Base-by-base conservation (phyloP, 306 rosid species). In the Cyamopsis tetragonoloba region DNA sequence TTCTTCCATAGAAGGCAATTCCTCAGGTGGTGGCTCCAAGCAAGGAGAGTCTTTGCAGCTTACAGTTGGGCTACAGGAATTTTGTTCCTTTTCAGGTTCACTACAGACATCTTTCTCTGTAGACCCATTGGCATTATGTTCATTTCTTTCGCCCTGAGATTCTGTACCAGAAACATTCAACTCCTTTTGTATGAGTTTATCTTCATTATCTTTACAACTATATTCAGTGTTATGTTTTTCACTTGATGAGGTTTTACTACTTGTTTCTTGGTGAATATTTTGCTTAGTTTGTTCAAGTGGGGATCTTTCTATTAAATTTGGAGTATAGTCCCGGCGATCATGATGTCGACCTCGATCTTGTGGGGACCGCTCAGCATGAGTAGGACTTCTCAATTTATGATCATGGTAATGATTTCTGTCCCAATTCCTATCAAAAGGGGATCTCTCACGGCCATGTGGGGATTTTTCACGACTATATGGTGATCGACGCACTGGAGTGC, bases 1-100 rank as follows among this genome's bases (percentile, higher is more conserved):
- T 80, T 95, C 99, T 76, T 95, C 99, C 99, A 95, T 95, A 1
- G 97, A 90, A 77, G 84, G 89, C 60, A 82, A 80, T 82, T 91
- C 99, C 62, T 86, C 99, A 8, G 77, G 79, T 71, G 83, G 79
- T 59, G 82, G 82, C 64, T 62, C 89, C 44, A 67, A 48, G 37
- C 17, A 69, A 46, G 88, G 80, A 58, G 80, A 67, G 73, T 83
- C 97, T 66, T 62, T 76, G 79, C 50, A 63, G 61, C 59, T 57
- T 50, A 79, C 68, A 55, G 80, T 55, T 39, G 97, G 89, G 78
- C 89, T 83, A 79, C 87, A 71, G 64, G 78, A 27, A 70, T 22
- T 77, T 62, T 78, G 88, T 53, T 81, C 92, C 83, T 83, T 81
- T 42, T 46, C 68, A 47, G 79, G 62, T 66, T 79, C 80, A 74